Percentiles rank a stretch among this genome's conserved stretches.
These are phyloP conservation scores for Scutellaria galericulata DNA, from an alignment of 257 asterid genomes.

Conservation along the genomic window DNA sequence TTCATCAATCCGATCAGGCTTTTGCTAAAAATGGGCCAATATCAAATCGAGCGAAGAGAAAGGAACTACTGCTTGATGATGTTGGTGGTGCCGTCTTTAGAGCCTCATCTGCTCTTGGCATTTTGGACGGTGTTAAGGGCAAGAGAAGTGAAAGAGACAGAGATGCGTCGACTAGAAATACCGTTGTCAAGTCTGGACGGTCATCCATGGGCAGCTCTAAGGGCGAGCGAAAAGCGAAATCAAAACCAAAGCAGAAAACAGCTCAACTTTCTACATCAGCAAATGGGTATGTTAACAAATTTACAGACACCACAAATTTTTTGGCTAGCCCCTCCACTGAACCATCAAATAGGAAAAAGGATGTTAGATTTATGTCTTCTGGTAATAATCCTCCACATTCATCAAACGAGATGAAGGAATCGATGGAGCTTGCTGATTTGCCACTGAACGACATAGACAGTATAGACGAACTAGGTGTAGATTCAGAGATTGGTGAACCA, in stretches of 20 bases:
- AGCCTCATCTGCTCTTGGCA: constrained; percentile 61
- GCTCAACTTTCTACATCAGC: constrained; percentile 81
- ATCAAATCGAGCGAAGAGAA: constrained; percentile 82
- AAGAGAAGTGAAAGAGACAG: constrained; percentile 79
- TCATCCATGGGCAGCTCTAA: constrained; percentile 67
- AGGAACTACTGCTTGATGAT: constrained; percentile 80
- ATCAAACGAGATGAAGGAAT: constrained; percentile 47
- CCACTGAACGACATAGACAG: constrained; percentile 60
- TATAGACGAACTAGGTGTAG: constrained; percentile 74
- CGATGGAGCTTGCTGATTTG: constrained; percentile 45
- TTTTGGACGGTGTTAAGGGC: constrained; percentile 73
- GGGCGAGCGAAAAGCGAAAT: constrained; percentile 82
- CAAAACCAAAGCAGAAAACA: constrained; percentile 83
- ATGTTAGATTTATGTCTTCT: constrained; percentile 56
- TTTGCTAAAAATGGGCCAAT: constrained; percentile 64
- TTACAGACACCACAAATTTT: constrained; percentile 41
- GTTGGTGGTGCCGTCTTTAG: constrained; percentile 64
- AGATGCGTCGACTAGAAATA: constrained; percentile 36
- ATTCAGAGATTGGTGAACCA: constrained; percentile 62
- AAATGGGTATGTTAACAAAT: constrained; percentile 57
- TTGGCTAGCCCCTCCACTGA: constrained; percentile 60
- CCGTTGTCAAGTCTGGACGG: constrained; percentile 56
- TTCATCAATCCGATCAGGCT: constrained; percentile 54
- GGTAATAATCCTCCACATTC: constrained; percentile 45
- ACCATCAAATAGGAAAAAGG: constrained; percentile 54